A percentile compares a stretch with the other conserved stretches of the same genome.
Evolutionary conservation across 108 stramenopile species (phyloP).

Genomic region (Skeletonema tropicum): DNA sequence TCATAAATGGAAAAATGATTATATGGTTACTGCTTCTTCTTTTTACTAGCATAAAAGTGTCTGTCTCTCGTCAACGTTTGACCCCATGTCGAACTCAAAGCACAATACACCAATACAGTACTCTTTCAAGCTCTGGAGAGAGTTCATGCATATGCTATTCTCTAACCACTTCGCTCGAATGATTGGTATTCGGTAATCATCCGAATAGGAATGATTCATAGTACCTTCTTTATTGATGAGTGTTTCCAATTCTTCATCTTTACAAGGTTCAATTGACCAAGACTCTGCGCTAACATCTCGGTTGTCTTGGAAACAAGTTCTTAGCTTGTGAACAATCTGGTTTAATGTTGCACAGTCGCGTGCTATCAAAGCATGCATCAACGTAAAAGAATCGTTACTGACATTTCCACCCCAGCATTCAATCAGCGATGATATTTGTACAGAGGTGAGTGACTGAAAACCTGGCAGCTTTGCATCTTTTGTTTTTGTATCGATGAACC

Average conservation of each 20-base stretch:
- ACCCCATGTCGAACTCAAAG: neutral
- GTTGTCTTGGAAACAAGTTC: neutral
- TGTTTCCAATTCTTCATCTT: neutral
- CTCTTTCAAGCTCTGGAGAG: slow-evolving; percentile 8
- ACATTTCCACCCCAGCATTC: slow-evolving; percentile 6
- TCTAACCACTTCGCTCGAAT: slow-evolving; percentile 31
- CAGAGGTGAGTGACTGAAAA: neutral
- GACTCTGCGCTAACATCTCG: neutral
- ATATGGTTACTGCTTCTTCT: neutral
- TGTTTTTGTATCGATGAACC: neutral
- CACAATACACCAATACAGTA: slow-evolving; percentile 25
- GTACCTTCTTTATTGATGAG: neutral
- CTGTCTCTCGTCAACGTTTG: neutral
- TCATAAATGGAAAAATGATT: neutral
- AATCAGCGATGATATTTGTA: slow-evolving; percentile 8
- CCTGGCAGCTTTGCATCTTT: neutral
- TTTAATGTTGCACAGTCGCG: slow-evolving; percentile 7
- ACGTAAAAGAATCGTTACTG: slow-evolving; percentile 1
- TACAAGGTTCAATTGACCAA: slow-evolving; percentile 18
- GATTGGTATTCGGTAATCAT: slow-evolving; percentile 11
- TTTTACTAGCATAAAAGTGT: neutral
- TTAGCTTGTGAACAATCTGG: neutral
- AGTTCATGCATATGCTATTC: slow-evolving; percentile 24
- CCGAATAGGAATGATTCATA: neutral
- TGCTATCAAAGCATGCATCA: slow-evolving; percentile 6